Percentiles rank a stretch among this genome's conserved stretches.
These are phyloP conservation scores for Erodium moschatum DNA, from an alignment of 441 rosid genomes.

Conservation along the genomic window DNA sequence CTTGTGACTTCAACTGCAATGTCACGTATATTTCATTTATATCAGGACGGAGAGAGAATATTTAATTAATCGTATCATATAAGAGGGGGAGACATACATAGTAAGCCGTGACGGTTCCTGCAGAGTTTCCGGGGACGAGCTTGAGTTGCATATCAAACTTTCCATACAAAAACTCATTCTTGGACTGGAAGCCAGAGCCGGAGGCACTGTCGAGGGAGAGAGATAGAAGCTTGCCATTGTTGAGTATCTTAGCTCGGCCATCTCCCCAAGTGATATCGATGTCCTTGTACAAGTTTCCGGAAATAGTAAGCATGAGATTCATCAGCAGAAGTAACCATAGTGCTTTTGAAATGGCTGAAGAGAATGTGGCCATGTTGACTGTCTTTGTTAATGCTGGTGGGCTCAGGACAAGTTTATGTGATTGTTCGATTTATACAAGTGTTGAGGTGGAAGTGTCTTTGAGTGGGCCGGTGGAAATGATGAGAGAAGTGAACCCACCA, in stretches of 20 bases:
- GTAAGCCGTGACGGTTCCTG: constrained; percentile 24
- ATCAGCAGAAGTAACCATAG: too few relatives aligned
- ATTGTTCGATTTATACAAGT: too few relatives aligned
- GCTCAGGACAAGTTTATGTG: too few relatives aligned
- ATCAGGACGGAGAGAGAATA: too few relatives aligned
- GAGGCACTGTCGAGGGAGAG: constrained; percentile 20
- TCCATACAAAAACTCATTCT: constrained; percentile 17
- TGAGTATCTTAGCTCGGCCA: constrained; percentile 10
- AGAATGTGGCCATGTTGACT: too few relatives aligned
- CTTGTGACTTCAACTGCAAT: constrained; percentile 35
- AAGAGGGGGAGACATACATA: constrained; percentile 13
- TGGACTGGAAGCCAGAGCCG: constrained; percentile 23
- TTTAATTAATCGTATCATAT: too few relatives aligned
- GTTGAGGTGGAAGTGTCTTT: too few relatives aligned
- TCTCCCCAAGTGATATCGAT: constrained; percentile 22
- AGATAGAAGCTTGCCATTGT: constrained; percentile 14
- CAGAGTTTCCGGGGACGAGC: constrained; percentile 25
- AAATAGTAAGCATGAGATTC: too few relatives aligned
- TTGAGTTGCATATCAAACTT: constrained; percentile 21
- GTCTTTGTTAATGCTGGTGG: too few relatives aligned
- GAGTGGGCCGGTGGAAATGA: too few relatives aligned
- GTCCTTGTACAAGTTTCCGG: constrained; percentile 15
- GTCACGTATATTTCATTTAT: background rate
- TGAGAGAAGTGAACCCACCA: too few relatives aligned
- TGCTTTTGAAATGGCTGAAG: too few relatives aligned